Evolutionary conservation across 768 basidiomycete species (phyloP).

Genomic region (Lactifluus echinatus): DNA sequence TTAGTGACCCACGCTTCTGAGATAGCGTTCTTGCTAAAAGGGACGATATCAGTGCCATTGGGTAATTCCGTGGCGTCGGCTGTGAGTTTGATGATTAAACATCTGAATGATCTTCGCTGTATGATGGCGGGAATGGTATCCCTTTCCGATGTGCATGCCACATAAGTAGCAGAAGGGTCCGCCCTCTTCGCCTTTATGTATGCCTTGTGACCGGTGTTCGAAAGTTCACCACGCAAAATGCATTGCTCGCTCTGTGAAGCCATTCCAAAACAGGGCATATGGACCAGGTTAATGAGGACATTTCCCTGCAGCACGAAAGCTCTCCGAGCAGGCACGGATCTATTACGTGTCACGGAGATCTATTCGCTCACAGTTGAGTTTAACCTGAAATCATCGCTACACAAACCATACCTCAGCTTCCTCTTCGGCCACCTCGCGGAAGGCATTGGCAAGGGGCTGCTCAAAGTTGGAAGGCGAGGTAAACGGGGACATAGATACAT

Average conservation of each 20-base stretch:
- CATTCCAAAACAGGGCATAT: slow-evolving; percentile 31
- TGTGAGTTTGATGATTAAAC: slow-evolving; percentile 16
- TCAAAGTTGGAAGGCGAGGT: slow-evolving; percentile 23
- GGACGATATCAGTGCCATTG: background rate
- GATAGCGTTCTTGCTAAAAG: slow-evolving; percentile 10
- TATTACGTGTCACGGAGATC: slow-evolving; percentile 28
- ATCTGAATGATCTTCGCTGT: background rate
- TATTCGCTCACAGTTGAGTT: background rate
- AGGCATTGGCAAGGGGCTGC: slow-evolving; percentile 27
- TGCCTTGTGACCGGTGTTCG: slow-evolving; percentile 12
- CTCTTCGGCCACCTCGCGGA: slow-evolving; percentile 29
- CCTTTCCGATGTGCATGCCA: slow-evolving; percentile 20
- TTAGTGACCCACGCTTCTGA: slow-evolving; percentile 21
- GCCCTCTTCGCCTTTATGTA: slow-evolving; percentile 19
- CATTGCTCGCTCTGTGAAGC: slow-evolving; percentile 33
- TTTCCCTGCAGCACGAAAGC: slow-evolving; percentile 34
- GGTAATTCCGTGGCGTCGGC: background rate
- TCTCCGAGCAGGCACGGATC: slow-evolving; percentile 27
- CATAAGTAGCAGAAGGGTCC: slow-evolving; percentile 20
- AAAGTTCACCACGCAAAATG: slow-evolving; percentile 29
- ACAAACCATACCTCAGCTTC: slow-evolving; percentile 27
- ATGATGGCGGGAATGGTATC: slow-evolving; percentile 14
- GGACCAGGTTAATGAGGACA: slow-evolving; percentile 28
- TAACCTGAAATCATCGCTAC: background rate
- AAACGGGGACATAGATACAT: slow-evolving; percentile 37